A percentile compares a stretch with the other conserved stretches of the same genome.
Conservation (phyloP, 139 green algal species). For the Micromonas pusilla region DNA sequence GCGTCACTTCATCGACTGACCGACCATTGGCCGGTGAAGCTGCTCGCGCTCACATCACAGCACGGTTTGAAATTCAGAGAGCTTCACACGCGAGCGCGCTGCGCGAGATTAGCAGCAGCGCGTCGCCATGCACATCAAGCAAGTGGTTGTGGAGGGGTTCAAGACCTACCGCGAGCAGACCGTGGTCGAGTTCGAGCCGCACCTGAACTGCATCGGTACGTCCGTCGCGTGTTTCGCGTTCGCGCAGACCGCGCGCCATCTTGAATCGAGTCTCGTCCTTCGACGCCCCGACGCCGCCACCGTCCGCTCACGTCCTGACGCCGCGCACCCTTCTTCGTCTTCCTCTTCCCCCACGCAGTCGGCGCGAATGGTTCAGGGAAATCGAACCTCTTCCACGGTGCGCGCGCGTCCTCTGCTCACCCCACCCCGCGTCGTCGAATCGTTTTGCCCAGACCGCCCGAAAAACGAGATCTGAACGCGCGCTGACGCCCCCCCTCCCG, state of each 20-base stretch:
- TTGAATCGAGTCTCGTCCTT: background rate
- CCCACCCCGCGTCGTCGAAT: no score
- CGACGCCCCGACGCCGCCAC: no score
- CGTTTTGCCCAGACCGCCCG: constrained; percentile 28
- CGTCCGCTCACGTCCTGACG: background rate
- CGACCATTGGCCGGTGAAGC: no score
- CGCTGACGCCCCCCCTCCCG: background rate
- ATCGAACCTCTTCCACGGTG: constrained; percentile 98
- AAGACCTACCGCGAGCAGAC: constrained; percentile 96
- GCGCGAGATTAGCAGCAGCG: no score
- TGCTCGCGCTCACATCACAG: no score
- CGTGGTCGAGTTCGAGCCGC: constrained; percentile 72
- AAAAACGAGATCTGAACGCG: background rate
- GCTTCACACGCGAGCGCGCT: no score
- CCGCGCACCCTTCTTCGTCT: background rate
- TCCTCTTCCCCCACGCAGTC: constrained; percentile 51
- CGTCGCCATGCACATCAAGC: constrained; percentile 63
- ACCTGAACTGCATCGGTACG: constrained; percentile 87
- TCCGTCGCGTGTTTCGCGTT: background rate
- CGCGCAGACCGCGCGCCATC: background rate
- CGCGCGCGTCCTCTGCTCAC: no score
- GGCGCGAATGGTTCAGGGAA: constrained; percentile 98
- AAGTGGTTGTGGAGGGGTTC: constrained; percentile 96
- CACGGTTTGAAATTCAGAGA: no score
- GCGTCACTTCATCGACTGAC: no score